Conservation (phyloP, 768 basidiomycete species). For the Postia placenta region DNA sequence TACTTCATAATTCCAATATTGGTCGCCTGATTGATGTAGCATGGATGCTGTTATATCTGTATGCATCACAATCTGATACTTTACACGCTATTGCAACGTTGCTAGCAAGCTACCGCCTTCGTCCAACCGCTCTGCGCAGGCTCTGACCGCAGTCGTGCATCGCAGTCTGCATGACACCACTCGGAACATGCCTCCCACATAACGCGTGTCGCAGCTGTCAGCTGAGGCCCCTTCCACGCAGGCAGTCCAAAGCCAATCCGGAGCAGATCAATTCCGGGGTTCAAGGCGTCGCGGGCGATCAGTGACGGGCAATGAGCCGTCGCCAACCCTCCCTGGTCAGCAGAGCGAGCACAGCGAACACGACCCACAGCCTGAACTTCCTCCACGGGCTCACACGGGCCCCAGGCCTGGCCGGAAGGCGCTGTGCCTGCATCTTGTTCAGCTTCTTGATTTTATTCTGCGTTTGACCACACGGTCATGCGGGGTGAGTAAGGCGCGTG, state of each 20-base stretch:
- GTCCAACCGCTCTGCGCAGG: no score
- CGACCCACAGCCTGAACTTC: neutral
- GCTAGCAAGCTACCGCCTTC: no score
- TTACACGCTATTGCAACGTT: no score
- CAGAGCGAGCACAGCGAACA: neutral
- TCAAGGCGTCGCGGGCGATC: no score
- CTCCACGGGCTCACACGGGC: neutral
- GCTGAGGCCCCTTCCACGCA: no score
- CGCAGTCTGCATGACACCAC: neutral
- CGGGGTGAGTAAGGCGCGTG: neutral
- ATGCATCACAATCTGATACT: neutral
- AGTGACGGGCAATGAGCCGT: neutral
- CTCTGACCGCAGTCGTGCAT: neutral
- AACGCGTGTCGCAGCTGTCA: no score
- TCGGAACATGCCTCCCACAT: no score
- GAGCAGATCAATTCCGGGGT: no score
- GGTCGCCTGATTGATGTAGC: no score
- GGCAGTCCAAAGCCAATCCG: no score
- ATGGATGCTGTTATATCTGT: no score
- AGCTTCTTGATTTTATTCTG: neutral
- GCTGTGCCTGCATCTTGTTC: neutral
- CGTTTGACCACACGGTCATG: neutral
- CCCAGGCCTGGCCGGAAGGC: constrained; percentile 2
- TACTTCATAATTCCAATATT: no score
- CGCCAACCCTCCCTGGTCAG: neutral